Evolutionary conservation across 192 early-diverging fungal genomes (phyloP), one percentile per base, ranked within the genome.

Genomic region (Geranomyces variabilis): DNA sequence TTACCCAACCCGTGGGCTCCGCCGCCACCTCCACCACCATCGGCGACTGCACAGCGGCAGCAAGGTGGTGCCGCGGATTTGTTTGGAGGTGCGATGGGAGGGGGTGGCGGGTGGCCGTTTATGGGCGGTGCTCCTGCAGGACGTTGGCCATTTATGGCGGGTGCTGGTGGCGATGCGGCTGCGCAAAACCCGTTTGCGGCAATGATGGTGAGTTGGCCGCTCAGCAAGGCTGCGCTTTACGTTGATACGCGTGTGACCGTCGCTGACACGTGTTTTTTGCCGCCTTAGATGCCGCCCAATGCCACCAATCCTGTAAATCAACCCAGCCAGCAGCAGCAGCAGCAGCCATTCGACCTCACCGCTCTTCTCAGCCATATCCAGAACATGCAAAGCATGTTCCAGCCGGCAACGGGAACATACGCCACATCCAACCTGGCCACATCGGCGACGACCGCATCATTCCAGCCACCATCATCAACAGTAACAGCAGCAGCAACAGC

Each of bases 1-100:
- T 51, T 81, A 12, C 79, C 79, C 45, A 81, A 81, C 48, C 74
- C 74, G 0, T 81, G 79, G 79, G 75, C 76, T 13, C 60, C 79
- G 19, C 67, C 69, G 17, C 46, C 73, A 24, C 31, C 68, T 26
- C 48, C 22, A 8, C 4, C n/a, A 22, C 53, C 21, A 19, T 14
- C 19, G 30, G 28, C 21, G 41, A 34, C 17, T 28, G 21, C 31
- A 2, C 33, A n/a, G 28, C 28, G 49, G 44, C 71, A 63, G 5
- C 36, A 41, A 10, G 36, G n/a, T 31, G 19, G 31, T 57, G 29
- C 36, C 57, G 33, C 45, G 51, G 30, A 62, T 63, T 19, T 33
- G 61, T 62, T 70, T 44, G 59, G 24, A 46, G 34, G 43, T 66
- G 33, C 66, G 3, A 9, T 21, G 28, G 51, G 51, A 24, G 29